Conservation (phyloP, 2,329 filamentous ascomycete genomes). For the Leptographium radiaticola region DNA sequence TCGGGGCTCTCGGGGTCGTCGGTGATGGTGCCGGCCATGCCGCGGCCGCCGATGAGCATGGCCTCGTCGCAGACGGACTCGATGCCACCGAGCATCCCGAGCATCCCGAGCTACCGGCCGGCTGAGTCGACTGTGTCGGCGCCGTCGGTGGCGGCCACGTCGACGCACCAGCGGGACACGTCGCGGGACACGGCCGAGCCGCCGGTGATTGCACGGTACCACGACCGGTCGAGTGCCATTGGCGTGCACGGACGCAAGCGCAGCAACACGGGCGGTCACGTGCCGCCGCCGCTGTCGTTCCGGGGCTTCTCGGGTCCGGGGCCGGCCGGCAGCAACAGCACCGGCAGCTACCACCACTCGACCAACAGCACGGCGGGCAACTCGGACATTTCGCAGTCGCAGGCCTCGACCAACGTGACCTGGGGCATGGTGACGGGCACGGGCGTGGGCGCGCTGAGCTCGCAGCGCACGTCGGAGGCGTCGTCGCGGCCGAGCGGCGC, state of each 20-base stretch:
- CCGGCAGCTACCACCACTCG: constrained; percentile 25
- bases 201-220: constrained; percentile 58
- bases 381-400: constrained; percentile 38
- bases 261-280: constrained; percentile 74
- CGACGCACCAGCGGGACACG: constrained; percentile 30
- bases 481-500: constrained; percentile 30
- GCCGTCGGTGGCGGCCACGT: constrained; percentile 11
- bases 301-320: constrained; percentile 62
- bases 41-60: constrained; percentile 13
- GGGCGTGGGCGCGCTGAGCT: constrained; percentile 15
- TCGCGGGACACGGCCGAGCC: constrained; percentile 55
- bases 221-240: constrained; percentile 29
- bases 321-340: constrained; percentile 24
- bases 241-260: constrained; percentile 64
- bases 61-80: constrained; percentile 23
- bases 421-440: constrained; percentile 15
- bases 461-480: constrained; percentile 41
- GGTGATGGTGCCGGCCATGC: constrained; percentile 8
- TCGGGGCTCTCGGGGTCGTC: constrained; percentile 12
- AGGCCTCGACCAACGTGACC: constrained; percentile 31
- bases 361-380: constrained; percentile 45
- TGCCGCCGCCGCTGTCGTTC: constrained; percentile 58
- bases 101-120: constrained; percentile 31
- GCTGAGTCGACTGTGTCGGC: constrained; percentile 26
- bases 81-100: constrained; percentile 37